These are phyloP conservation scores for Amborella trichopoda DNA, from an alignment of 164 flowering plant species.

Conservation along the genomic window DNA sequence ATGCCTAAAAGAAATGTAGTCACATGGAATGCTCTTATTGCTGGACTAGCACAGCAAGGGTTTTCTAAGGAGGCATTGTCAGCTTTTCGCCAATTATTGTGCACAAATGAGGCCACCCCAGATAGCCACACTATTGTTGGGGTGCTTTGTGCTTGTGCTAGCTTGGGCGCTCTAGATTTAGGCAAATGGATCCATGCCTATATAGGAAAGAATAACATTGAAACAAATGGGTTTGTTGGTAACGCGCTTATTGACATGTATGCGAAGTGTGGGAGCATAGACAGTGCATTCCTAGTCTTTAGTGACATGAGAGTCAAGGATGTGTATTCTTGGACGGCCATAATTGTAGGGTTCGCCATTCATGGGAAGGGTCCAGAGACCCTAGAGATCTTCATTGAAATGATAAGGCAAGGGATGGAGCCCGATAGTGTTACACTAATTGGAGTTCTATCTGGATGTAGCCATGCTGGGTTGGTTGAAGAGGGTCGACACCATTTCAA, in stretches of 20 bases:
- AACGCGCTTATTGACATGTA: conserved; percentile 15
- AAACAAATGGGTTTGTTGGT: conserved; percentile 10
- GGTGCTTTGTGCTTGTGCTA: conserved; percentile 9
- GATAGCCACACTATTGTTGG: conserved; percentile 11
- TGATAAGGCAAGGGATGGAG: conserved; percentile 7
- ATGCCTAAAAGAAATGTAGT: conserved; percentile 12
- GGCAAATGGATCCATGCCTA: conserved; percentile 13
- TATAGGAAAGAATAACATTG: conserved; percentile 1
- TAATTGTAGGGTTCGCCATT: conserved; percentile 15
- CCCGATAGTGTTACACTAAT: conserved; percentile 11
- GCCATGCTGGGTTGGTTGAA: conserved; percentile 12
- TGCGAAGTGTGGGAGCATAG: conserved; percentile 13
- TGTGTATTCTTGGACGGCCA: conserved; percentile 11
- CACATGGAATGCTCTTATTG: conserved; percentile 11
- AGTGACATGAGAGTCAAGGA: conserved; percentile 3
- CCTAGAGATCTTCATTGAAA: conserved; percentile 8
- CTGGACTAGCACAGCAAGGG: conserved; percentile 11
- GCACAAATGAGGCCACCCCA: conserved; percentile 1
- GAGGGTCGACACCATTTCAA: conserved; percentile 9
- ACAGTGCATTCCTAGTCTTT: conserved; percentile 7
- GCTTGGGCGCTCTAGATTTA: conserved; percentile 11
- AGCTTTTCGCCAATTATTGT: conserved; percentile 7
- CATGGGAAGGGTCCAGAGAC: conserved; percentile 9
- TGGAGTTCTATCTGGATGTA: conserved; percentile 12
- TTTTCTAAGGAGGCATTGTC: conserved; percentile 9